Evolutionary conservation across 257 asterid genomes (phyloP).

Genomic region (Nicotiana tomentosiformis): DNA sequence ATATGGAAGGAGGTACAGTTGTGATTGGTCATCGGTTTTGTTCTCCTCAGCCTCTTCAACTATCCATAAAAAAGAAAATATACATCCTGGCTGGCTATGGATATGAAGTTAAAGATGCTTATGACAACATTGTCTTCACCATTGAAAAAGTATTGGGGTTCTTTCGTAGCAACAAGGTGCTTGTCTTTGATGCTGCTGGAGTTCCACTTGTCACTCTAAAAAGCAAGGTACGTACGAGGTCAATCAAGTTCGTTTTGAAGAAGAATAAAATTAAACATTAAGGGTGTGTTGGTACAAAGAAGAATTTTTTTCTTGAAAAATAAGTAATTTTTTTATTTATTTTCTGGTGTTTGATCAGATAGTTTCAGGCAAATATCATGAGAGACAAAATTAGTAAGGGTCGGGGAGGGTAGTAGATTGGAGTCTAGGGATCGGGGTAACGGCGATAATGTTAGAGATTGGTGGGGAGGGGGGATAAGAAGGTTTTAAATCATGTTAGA

Average conservation of each 20-base stretch:
- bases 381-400: too few relatives aligned
- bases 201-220: slow-evolving; percentile 1
- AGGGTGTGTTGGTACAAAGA: too few relatives aligned
- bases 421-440: too few relatives aligned
- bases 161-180: neutral
- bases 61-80: neutral
- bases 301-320: too few relatives aligned
- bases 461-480: too few relatives aligned
- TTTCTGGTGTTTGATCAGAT: too few relatives aligned
- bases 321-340: too few relatives aligned
- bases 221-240: neutral
- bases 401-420: too few relatives aligned
- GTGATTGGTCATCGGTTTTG: neutral
- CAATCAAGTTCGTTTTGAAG: neutral
- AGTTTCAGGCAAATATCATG: too few relatives aligned
- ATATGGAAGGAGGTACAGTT: neutral
- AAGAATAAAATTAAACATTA: too few relatives aligned
- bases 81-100: neutral
- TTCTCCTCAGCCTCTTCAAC: slow-evolving; percentile 2
- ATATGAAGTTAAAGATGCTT: neutral
- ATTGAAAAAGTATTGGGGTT: neutral
- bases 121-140: neutral
- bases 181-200: slow-evolving; percentile 2
- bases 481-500: too few relatives aligned
- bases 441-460: too few relatives aligned